These are phyloP conservation scores for Elsinoe australis DNA, from an alignment of 2,329 filamentous ascomycete species.

Conservation along the genomic window DNA sequence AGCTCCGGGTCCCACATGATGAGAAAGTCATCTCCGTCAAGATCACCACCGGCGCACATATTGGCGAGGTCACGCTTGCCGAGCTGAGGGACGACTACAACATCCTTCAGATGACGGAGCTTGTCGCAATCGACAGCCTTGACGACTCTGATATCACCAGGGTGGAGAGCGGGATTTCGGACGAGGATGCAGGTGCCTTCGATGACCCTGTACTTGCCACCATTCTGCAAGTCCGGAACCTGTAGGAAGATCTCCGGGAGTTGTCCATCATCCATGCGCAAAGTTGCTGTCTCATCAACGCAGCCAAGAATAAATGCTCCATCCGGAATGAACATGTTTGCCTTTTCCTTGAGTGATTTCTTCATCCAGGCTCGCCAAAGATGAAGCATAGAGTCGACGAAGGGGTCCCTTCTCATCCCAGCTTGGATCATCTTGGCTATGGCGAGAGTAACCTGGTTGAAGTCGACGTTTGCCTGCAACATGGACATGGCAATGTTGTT, in stretches of 20 bases:
- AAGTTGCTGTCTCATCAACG: constrained; percentile 70
- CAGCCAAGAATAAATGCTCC: constrained; percentile 85
- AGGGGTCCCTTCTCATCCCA: constrained; percentile 82
- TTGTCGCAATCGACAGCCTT: constrained; percentile 66
- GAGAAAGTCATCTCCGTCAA: constrained; percentile 94
- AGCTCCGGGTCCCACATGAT: constrained; percentile 81
- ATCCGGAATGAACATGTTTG: constrained; percentile 69
- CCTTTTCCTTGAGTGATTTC: constrained; percentile 87
- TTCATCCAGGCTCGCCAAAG: constrained; percentile 87
- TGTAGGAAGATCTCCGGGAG: constrained; percentile 88
- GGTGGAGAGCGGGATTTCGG: constrained; percentile 87
- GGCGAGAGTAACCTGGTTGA: constrained; percentile 68
- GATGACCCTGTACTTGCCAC: constrained; percentile 55
- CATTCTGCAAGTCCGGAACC: constrained; percentile 47
- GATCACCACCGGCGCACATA: constrained; percentile 93
- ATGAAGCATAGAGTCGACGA: constrained; percentile 67
- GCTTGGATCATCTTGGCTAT: constrained; percentile 70
- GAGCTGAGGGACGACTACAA: constrained; percentile 76
- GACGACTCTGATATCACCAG: constrained; percentile 84
- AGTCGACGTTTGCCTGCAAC: constrained; percentile 69
- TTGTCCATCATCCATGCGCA: constrained; percentile 46
- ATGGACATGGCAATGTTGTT: constrained; percentile 57
- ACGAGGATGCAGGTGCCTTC: constrained; percentile 74
- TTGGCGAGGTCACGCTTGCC: constrained; percentile 80
- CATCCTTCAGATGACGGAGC: constrained; percentile 72